Conservation (phyloP, 176 grass and related monocot genomes). For the Carex pumila region DNA sequence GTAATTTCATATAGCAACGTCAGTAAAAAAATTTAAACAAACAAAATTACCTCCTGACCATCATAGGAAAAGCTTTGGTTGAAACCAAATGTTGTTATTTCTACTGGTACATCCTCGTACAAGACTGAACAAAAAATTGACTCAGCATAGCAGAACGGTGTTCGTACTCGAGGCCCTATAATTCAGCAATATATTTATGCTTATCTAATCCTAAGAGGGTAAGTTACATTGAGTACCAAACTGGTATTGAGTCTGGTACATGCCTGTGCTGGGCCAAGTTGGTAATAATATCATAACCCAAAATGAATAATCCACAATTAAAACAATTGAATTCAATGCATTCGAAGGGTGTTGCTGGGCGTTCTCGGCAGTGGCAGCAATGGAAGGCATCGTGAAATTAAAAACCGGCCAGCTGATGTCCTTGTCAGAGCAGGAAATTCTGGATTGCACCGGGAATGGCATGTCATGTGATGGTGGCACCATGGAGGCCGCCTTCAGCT, state of each 20-base stretch:
- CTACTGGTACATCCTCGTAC: neutral
- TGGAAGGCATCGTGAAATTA: slow-evolving; percentile 28
- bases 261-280: neutral
- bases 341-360: slow-evolving; percentile 44
- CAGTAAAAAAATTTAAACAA: neutral
- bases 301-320: neutral
- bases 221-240: neutral
- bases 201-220: neutral
- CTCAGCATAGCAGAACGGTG: neutral
- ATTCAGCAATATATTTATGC: neutral
- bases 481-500: slow-evolving; percentile 28
- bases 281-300: neutral
- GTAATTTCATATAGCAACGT: neutral
- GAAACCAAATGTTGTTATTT: neutral
- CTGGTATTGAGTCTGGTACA: neutral
- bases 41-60: neutral
- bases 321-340: slow-evolving; percentile 6
- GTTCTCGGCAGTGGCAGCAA: slow-evolving; percentile 37
- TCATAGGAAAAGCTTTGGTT: neutral
- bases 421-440: slow-evolving; percentile 42
- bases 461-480: slow-evolving; percentile 33
- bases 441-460: slow-evolving; percentile 27
- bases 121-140: neutral
- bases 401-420: slow-evolving; percentile 31
- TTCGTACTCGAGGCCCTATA: neutral